Evolutionary conservation across 2,329 filamentous ascomycete species (phyloP).

Genomic region (Dactylonectria estremocensis): DNA sequence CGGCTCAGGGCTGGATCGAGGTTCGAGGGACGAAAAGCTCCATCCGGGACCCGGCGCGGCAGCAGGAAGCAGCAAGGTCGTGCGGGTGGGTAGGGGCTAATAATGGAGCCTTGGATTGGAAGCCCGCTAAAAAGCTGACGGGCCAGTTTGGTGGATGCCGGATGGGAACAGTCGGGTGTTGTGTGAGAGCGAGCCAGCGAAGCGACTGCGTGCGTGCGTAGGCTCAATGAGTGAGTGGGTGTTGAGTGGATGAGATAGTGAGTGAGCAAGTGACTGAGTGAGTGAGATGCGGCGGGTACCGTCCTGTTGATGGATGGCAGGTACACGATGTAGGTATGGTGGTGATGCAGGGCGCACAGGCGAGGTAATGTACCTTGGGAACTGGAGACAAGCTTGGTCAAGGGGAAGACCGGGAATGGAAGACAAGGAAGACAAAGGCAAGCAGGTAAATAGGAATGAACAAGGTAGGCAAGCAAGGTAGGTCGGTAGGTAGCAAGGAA

Average conservation of each 20-base stretch:
- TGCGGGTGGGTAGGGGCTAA: slow-evolving; percentile 25
- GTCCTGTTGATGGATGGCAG: not conserved
- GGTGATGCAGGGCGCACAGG: slow-evolving; percentile 9
- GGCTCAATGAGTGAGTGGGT: not conserved
- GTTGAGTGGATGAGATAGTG: slow-evolving; percentile 16
- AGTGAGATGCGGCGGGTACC: not conserved
- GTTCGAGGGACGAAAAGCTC: slow-evolving; percentile 47
- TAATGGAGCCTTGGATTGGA: slow-evolving; percentile 22
- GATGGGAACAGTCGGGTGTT: slow-evolving; percentile 19
- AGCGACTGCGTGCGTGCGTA: slow-evolving; percentile 7
- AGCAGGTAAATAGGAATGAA: no score
- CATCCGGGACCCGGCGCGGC: slow-evolving; percentile 44
- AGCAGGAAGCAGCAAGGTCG: slow-evolving; percentile 26
- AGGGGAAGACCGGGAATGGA: slow-evolving; percentile 7
- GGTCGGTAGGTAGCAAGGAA: no score
- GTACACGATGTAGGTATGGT: not conserved
- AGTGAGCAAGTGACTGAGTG: slow-evolving; percentile 19
- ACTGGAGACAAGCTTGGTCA: no score
- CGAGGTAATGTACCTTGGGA: slow-evolving; percentile 28
- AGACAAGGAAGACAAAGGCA: slow-evolving; percentile 17
- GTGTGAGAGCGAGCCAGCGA: slow-evolving; percentile 16
- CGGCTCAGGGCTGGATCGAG: slow-evolving; percentile 46
- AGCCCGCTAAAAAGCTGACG: slow-evolving; percentile 28
- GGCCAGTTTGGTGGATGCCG: slow-evolving; percentile 21
- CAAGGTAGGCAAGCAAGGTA: no score